Evolutionary conservation across 768 basidiomycete species (phyloP), one percentile per base, ranked within the genome.

Genomic region (Lepiota brunneoincarnata): DNA sequence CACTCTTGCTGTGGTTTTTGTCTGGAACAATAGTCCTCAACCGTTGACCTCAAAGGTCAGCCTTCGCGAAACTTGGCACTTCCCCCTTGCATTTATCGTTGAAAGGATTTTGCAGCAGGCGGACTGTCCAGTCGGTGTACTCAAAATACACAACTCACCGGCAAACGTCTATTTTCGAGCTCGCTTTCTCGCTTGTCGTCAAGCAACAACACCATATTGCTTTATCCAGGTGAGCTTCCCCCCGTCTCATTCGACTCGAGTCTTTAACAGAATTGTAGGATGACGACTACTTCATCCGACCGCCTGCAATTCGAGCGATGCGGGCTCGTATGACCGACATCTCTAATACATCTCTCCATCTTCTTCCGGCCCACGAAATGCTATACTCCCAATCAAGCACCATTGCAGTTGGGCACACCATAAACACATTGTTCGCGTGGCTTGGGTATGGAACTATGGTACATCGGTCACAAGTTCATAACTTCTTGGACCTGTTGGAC

Each of bases 361-460:
- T 87, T 12, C 74, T 84, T 45, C 85, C 86, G 1, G 70, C 84
- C 2, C 77, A 84, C 49, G 85, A 88, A 54, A 77, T 79, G 64
- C 70, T 87, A 4, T 79, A 80, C 4, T 81, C 75, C 46, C 67
- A 74, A 40, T 66, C 85, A 20, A 76, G 80, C 37, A 75, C 72
- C 2, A 69, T 79, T 14, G 58, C 69, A 44, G 63, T 74, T 17
- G 59, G 63, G 2, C 44, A 72, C 11, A 57, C 59, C 14, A 64
- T 84, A 24, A 76, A 82, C 58, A 80, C 82, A 2, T 71, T 81
- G 1, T 82, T 86, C 59, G 81, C 84, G 0, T 89, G 86, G 84
- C 67, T 88, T 6, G 84, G 86, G 10, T 73, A 89, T 62, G 86
- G 86, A 17, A 65, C 83, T 5, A 74, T 87, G 51, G 64, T 87